Base-by-base conservation (phyloP, 2,329 filamentous ascomycete species). In the Juglanconis juglandina region DNA sequence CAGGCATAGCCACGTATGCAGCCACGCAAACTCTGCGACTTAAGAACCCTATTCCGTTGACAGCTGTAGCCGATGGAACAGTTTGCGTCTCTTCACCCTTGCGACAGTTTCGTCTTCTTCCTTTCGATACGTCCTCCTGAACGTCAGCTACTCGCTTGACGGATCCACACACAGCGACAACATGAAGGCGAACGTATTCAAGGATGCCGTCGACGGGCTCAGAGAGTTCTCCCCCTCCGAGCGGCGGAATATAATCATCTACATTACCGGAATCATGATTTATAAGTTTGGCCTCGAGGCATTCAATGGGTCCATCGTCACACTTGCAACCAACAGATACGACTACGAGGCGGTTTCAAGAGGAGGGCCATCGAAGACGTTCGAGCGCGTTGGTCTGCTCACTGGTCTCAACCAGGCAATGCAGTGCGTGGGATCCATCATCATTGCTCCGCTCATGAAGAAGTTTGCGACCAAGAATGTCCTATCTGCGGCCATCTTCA, bases 211-310 rank as follows among this genome's bases (percentile, higher is more conserved):
- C n/a, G 49, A 58, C 46, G 49, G 56, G 17, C 56, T 58, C 2
- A 58, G 47, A n/a, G 56, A 58, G 2, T 71, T 71, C 63, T 64
- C 66, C 5, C 65, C 67, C 11, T 60, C 62, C 35, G 79, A 82
- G 66, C 77, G 76, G 58, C 74, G 76, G 54, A 79, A 79, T 60
- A 75, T 79, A 52, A 68, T 70, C 51, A 71, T 79, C 57, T 81
- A 82, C 67, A 79, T 81, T 53, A 63, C 70, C 7, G 79, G 79
- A 5, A 80, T 81, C 60, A 81, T 81, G 77, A 68, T 79, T 48
- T 81, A 81, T 71, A 81, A 81, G 65, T 80, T 82, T 60, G 79
- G 78, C 33, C 72, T 81, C 11, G 78, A 81, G 65, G 78, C 77
- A 9, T 81, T 81, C 70, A 80, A 79, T 66, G 79, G 79, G 1